Conservation (phyloP, 148 eudicot genomes). For the Tetragonia tetragonoides region DNA sequence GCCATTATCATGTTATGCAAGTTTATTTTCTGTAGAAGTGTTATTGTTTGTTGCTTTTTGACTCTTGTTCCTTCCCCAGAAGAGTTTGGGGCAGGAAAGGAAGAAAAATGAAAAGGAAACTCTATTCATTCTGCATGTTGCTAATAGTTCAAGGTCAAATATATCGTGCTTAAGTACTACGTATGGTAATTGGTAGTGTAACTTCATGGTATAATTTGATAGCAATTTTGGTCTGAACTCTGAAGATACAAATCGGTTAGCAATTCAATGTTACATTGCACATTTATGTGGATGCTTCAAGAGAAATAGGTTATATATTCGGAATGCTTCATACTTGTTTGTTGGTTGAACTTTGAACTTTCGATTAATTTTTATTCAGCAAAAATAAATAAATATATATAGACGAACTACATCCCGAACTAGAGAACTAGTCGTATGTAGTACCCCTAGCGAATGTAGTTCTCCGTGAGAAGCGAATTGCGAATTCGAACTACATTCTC, state of each 20-base stretch:
- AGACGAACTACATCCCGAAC: too few relatives aligned
- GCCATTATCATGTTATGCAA: constrained; percentile 1
- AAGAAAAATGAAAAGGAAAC: not conserved
- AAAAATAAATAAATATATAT: too few relatives aligned
- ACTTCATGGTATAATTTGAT: too few relatives aligned
- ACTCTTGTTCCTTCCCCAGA: not conserved
- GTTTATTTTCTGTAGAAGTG: not conserved
- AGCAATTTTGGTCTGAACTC: not conserved
- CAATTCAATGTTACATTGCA: not conserved
- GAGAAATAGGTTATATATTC: not conserved
- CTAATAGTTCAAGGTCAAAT: too few relatives aligned
- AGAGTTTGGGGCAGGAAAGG: not conserved
- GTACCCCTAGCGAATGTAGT: too few relatives aligned
- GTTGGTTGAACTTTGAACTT: too few relatives aligned
- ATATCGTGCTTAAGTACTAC: not conserved
- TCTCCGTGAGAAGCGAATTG: too few relatives aligned
- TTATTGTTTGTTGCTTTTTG: not conserved
- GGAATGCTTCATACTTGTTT: too few relatives aligned
- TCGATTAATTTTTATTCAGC: too few relatives aligned
- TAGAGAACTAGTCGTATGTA: too few relatives aligned
- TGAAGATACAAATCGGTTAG: not conserved
- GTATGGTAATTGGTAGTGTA: not conserved
- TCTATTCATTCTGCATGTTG: not conserved
- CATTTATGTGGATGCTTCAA: not conserved
- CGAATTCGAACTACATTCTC: too few relatives aligned